Evolutionary conservation across 2,329 filamentous ascomycete genomes (phyloP).

Genomic region (Penicillium griseofulvum): DNA sequence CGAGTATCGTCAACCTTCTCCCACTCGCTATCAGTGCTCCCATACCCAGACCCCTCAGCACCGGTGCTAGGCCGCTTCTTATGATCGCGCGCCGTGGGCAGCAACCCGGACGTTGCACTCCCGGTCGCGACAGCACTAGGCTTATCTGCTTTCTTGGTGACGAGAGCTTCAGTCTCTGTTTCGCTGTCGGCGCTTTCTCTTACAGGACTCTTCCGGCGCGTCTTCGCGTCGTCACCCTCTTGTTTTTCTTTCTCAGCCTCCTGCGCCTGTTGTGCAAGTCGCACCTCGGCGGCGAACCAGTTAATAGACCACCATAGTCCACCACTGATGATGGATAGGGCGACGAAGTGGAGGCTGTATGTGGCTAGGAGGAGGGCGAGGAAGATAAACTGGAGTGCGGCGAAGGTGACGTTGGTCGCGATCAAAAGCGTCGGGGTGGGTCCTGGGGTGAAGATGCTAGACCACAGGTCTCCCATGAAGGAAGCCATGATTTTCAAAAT

Average conservation of each 20-base stretch:
- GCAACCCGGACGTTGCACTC: slow-evolving; percentile 42
- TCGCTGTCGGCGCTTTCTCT: slow-evolving; percentile 43
- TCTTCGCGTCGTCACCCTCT: slow-evolving; percentile 37
- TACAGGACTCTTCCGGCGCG: slow-evolving; percentile 32
- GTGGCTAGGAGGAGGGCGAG: slow-evolving; percentile 74
- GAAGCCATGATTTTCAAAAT: slow-evolving; percentile 37
- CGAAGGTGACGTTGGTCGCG: slow-evolving; percentile 89
- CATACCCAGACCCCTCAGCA: slow-evolving; percentile 53
- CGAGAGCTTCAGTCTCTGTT: slow-evolving; percentile 42
- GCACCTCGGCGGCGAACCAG: slow-evolving; percentile 80
- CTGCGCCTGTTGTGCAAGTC: slow-evolving; percentile 49
- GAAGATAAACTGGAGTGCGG: slow-evolving; percentile 76
- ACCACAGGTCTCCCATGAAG: slow-evolving; percentile 76
- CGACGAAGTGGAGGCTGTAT: slow-evolving; percentile 81
- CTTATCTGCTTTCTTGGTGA: slow-evolving; percentile 15
- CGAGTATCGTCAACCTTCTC: slow-evolving; percentile 71
- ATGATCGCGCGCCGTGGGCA: slow-evolving; percentile 46
- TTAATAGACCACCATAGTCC: slow-evolving; percentile 93
- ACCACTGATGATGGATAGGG: slow-evolving; percentile 74
- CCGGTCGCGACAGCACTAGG: slow-evolving; percentile 17
- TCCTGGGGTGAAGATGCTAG: slow-evolving; percentile 89
- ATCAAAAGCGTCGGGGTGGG: slow-evolving; percentile 82
- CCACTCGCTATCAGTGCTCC: slow-evolving; percentile 94
- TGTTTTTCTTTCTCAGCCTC: slow-evolving; percentile 44
- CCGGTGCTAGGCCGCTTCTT: slow-evolving; percentile 47